phyloP scores from a whole-genome alignment of 306 rosid species.

The Notholithocarpus densiflorus region DNA sequence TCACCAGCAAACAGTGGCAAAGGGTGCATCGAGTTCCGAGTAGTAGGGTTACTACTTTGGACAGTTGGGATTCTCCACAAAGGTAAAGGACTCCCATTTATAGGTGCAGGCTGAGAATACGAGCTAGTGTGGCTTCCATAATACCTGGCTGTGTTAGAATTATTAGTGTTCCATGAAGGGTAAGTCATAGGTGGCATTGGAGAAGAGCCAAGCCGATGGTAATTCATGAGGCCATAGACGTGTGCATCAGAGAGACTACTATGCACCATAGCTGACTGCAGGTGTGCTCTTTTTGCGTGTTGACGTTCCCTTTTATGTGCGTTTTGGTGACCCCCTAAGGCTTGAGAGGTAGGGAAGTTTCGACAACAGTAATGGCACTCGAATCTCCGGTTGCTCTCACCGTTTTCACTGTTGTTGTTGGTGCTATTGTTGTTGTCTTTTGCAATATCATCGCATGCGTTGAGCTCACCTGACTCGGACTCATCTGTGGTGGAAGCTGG shows the following conservation, averaged over 20 bases:
- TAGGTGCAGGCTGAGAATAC: constrained; percentile 45
- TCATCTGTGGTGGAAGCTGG: constrained; percentile 8
- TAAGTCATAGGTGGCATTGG: constrained; percentile 34
- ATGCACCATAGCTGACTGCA: constrained; percentile 72
- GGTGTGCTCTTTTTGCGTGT: constrained; percentile 86
- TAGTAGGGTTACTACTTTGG: constrained; percentile 45
- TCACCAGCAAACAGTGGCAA: constrained; percentile 55
- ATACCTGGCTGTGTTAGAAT: constrained; percentile 30
- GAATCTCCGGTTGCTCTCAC: constrained; percentile 67
- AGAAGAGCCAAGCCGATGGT: constrained; percentile 48
- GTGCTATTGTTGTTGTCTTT: constrained; percentile 1
- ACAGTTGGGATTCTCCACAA: constrained; percentile 64
- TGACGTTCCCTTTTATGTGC: constrained; percentile 92
- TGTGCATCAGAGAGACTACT: constrained; percentile 52
- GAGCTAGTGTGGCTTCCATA: constrained; percentile 41
- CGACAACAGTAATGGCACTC: constrained; percentile 95
- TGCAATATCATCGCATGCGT: constrained; percentile 20
- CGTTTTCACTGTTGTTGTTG: constrained; percentile 14
- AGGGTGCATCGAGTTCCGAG: constrained; percentile 45
- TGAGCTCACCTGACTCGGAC: constrained; percentile 32
- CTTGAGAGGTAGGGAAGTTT: constrained; percentile 93
- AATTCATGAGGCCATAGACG: constrained; percentile 66
- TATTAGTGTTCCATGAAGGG: constrained; percentile 46
- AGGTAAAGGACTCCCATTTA: constrained; percentile 69
- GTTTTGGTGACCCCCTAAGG: constrained; percentile 94